Base-by-base conservation (phyloP, 139 green algal genomes). In the Tetraselmis chui region DNA sequence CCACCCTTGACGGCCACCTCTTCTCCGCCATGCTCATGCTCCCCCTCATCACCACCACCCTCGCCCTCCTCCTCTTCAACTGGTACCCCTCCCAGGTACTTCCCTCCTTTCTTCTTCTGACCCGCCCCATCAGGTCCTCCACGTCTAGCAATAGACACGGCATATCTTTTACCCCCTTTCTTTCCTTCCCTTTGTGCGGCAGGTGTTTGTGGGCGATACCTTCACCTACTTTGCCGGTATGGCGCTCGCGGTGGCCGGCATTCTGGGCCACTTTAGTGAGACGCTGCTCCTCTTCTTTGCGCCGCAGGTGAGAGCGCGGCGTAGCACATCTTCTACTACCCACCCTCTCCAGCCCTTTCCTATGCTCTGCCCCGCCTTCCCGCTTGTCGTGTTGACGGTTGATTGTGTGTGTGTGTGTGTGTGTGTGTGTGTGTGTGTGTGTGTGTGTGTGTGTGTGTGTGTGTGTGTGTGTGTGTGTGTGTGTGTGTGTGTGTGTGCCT, bases 221-320 rank as follows among this genome's bases (percentile, higher is more conserved):
- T 99, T 95, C 91, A 99, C 97, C n/a, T 98, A 98, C 87, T 99
- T 99, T 93, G 95, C 96, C 0, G 97, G 97, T 82, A 99, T 98
- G 95, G 89, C 95, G 0, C 90, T 99, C n/a, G 96, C 94, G 5
- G 96, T 98, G 2, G 94, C 95, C 0, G 96, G 97, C 79, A 98
- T 99, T 77, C 89, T 99, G 31, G 97, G 97, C 23, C 97, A 99
- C 90, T 97, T 97, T 83, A 94, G 86, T 59, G 96, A 99, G 87
- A 99, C 94, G 29, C 89, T 99, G 78, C 91, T 99, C 77, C 84
- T 99, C 24, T 98, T 99, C 87, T 92, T 99, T 28, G 82, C 98
- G 1, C 96, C 96, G 0, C 93, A 93, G 81, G 78, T 91, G 1
- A n/a, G n/a, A n/a, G n/a, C n/a, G n/a, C n/a, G n/a, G n/a, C n/a